Evolutionary conservation across 75 land plant genomes (phyloP), one percentile per base, ranked within the genome.

Genomic region (Adiantum capillusveneris): DNA sequence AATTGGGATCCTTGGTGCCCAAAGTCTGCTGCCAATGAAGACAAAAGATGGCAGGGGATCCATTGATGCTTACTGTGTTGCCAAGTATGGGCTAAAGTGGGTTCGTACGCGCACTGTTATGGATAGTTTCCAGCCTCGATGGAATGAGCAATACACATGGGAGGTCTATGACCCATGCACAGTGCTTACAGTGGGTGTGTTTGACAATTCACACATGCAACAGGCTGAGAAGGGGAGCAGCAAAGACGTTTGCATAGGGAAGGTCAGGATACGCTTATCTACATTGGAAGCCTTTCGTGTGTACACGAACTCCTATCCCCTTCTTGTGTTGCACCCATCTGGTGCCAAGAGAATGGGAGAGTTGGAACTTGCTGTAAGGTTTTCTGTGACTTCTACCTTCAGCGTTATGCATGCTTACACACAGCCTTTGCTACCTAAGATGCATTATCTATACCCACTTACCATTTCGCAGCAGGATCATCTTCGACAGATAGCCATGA

Each of bases 321-420:
- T 86, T 2, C 54, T 86, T 20, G 74, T 83, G 45, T 56, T 86
- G 36, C 84, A 88, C 31, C 36, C 77, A 20, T 53, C 67, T 21
- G 89, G 89, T 0, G 82, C 82, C 28, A 85, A 86, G 76, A 86
- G 83, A 56, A 82, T 76, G 83, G 90, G 90, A 0, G 90, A 86
- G 72, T 68, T 86, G 28, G 83, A 86, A 22, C 56, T 82, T 31
- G 90, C 83, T 0, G 74, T 86, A 37, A 51, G 88, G 13, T 82
- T 85, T 72, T 75, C 82, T 13, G 63, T 65, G 43, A 51, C 81
- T 1, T 82, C 88, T 19, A 22, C 72, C 3, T 50, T 75, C 25
- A 85, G 86, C 31, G 72, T 78, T 1, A 70, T 75, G 66, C 74
- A 69, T 0, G 52, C 72, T 0, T 89, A 89, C 43, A 34, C 9